Evolutionary conservation across 2,329 filamentous ascomycete species (phyloP), one percentile per base, ranked within the genome.

Genomic region (Westerdykella ornata): DNA sequence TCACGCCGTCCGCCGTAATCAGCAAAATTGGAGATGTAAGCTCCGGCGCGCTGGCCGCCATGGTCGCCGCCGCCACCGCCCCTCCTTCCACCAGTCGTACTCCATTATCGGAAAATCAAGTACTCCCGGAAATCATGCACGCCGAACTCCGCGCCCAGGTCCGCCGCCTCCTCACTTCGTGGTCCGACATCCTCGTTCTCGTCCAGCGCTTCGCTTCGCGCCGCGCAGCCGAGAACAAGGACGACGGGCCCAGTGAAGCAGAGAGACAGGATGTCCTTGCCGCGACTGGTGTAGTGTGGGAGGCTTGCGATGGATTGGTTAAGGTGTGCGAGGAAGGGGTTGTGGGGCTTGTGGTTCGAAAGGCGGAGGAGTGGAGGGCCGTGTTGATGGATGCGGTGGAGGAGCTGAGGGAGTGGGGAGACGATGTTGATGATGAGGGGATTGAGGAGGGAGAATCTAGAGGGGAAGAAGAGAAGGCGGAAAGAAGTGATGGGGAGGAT

Each of bases 401-500:
- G 47, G 90, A 96, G 68, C 65, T 96, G 49, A 86, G 88, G 60
- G 87, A 90, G 53, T 96, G 89, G 88, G 80, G 82, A 15, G 84
- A 88, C 1, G 84, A 88, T 54, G 76, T 78, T 8, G 74, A 76
- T 0, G 77, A 79, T 3, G 80, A 80, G 1, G 80, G 80, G 1
- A 71, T 68, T 4, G 66, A 57, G 3, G 56, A 67, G 2, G 22
- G 7, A 11, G n/a, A n/a, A n/a, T n/a, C n/a, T n/a, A 26, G 22
- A 11, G 22, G 12, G 12, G 22, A 11, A 11, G 50, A 61, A 0
- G 66, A 66, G 26, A 57, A 61, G 11, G 38, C 68, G 59, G 42
- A 70, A 63, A 14, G 63, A 60, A 22, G 65, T 4, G 61, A 58
- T 14, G 61, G 56, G 6, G 62, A 66, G 2, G 62, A 62, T 36